phyloP scores from a whole-genome alignment of 140 eudicot genomes.

The Stevia rebaudiana region DNA sequence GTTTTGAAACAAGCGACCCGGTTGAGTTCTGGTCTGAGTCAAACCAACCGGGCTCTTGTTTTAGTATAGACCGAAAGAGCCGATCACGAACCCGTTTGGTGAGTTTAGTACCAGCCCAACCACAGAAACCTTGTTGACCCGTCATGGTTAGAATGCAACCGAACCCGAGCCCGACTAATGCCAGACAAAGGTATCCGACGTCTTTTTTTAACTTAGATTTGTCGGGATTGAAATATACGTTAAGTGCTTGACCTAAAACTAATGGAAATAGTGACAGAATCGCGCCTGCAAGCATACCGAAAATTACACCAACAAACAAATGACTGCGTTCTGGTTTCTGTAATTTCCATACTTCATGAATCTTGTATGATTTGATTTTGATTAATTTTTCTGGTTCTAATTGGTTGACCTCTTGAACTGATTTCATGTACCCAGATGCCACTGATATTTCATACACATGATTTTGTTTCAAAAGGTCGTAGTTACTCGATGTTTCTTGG shows the following conservation, averaged over 20 bases:
- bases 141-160: conserved; percentile 72
- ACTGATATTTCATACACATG: conserved; percentile 42
- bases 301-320: conserved; percentile 43
- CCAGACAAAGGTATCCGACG: conserved; percentile 56
- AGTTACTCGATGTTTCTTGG: conserved; percentile 21
- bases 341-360: conserved; percentile 54
- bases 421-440: conserved; percentile 41
- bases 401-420: conserved; percentile 35
- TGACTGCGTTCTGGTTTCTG: conserved; percentile 49
- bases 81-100: conserved; percentile 50
- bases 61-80: conserved; percentile 51
- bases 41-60: conserved; percentile 88
- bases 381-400: conserved; percentile 24
- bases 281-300: conserved; percentile 72
- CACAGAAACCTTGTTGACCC: conserved; percentile 79
- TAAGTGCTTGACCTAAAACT: conserved; percentile 68
- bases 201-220: conserved; percentile 37
- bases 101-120: conserved; percentile 84
- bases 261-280: conserved; percentile 66
- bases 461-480: conserved; percentile 27
- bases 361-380: conserved; percentile 27
- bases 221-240: conserved; percentile 44
- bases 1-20: conserved; percentile 63
- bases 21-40: conserved; percentile 58
- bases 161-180: conserved; percentile 62